phyloP scores from a whole-genome alignment of 495 filamentous ascomycete genomes.

The Xylaria cubensis region DNA sequence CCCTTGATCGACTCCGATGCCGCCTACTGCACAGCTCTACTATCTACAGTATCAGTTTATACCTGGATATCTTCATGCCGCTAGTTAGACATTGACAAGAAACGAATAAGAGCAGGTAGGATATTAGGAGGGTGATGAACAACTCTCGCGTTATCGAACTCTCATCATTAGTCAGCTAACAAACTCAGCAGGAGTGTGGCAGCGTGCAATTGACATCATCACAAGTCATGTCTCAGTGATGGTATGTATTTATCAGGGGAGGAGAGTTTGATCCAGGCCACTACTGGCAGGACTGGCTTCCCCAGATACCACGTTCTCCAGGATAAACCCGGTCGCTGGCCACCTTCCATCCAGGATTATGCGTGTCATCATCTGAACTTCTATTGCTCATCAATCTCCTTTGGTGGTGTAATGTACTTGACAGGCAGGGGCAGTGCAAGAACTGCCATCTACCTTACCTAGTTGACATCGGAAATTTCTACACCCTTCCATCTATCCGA shows the following conservation, averaged over 20 bases:
- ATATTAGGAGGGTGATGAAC: no score
- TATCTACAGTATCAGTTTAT: no score
- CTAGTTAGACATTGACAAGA: neutral
- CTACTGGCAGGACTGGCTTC: neutral
- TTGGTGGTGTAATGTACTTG: neutral
- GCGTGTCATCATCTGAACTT: neutral
- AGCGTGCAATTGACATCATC: conserved; percentile 11
- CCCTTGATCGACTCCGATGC: neutral
- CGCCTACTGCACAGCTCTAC: neutral
- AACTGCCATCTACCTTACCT: neutral
- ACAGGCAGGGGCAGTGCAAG: neutral
- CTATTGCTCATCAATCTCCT: neutral
- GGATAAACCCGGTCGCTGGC: neutral
- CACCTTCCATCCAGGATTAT: neutral
- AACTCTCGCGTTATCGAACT: neutral
- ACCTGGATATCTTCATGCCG: no score
- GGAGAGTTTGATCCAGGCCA: conserved; percentile 8
- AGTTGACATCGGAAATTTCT: neutral
- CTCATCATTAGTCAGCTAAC: neutral
- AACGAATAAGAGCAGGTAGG: neutral
- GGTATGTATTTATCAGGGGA: neutral
- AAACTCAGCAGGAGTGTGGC: neutral
- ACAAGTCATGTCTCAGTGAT: neutral
- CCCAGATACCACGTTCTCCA: neutral
- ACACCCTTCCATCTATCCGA: neutral